Conservation (phyloP, 2,329 filamentous ascomycete species). For the Penicillium aurantiogriseum region DNA sequence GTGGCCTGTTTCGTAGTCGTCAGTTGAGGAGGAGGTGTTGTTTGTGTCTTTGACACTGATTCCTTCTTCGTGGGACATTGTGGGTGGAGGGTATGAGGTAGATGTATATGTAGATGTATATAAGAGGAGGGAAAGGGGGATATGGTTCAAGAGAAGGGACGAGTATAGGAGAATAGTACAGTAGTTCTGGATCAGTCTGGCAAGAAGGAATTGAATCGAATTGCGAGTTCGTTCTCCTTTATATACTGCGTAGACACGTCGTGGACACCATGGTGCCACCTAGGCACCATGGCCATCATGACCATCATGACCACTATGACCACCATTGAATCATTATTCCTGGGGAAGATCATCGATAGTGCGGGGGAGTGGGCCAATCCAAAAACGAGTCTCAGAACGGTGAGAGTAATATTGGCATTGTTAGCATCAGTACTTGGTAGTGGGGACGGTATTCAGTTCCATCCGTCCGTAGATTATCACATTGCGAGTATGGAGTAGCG, state of each 20-base stretch:
- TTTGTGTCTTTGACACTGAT: no score
- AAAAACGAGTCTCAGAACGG: background rate
- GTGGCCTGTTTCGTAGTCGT: background rate
- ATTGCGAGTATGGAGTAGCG: background rate
- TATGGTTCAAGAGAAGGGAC: no score
- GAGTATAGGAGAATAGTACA: no score
- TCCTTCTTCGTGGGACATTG: no score
- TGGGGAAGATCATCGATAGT: conserved; percentile 1
- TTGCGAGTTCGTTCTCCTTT: no score
- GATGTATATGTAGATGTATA: no score
- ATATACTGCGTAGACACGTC: no score
- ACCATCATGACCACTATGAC: background rate
- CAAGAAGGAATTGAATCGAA: no score
- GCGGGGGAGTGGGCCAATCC: background rate
- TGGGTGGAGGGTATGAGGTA: no score
- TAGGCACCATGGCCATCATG: background rate
- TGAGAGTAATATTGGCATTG: background rate
- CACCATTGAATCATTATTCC: background rate
- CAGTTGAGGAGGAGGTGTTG: no score
- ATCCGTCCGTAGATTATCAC: conserved; percentile 1
- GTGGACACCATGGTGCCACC: background rate
- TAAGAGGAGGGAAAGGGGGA: no score
- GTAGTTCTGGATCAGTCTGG: no score
- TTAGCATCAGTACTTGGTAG: background rate
- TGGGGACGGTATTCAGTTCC: background rate